Conservation (phyloP, 2,329 filamentous ascomycete genomes). For the Podosphaera aphanis region DNA sequence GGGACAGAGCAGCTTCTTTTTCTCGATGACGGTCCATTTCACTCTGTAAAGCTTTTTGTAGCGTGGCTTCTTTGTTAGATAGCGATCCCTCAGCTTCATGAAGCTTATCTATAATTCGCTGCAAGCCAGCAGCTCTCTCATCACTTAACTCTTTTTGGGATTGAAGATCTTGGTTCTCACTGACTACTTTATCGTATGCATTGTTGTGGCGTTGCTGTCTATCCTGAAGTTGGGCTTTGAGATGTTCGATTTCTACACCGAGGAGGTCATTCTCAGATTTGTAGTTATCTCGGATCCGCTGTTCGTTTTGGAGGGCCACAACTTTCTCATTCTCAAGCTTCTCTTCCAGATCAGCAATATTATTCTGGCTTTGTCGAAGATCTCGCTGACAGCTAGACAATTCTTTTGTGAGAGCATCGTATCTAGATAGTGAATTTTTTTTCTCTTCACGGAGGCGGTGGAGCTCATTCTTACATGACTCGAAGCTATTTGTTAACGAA, state of each 20-base stretch:
- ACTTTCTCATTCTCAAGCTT: conserved; percentile 22
- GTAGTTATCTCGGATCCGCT: conserved; percentile 30
- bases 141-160: conserved; percentile 42
- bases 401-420: conserved; percentile 43
- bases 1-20: conserved; percentile 44
- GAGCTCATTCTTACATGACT: conserved; percentile 34
- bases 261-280: conserved; percentile 29
- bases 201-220: conserved; percentile 48
- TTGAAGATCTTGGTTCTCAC: conserved; percentile 38
- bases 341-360: conserved; percentile 24
- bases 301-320: conserved; percentile 27
- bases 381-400: conserved; percentile 44
- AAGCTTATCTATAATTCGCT: conserved; percentile 46
- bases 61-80: conserved; percentile 40
- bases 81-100: conserved; percentile 43
- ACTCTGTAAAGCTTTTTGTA: conserved; percentile 44
- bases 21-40: conserved; percentile 48
- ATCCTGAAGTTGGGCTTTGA: conserved; percentile 38
- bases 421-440: conserved; percentile 41
- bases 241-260: conserved; percentile 25
- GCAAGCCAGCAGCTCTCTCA: conserved; percentile 41
- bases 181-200: conserved; percentile 51
- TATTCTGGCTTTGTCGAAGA: conserved; percentile 23
- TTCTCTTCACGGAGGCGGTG: conserved; percentile 39
- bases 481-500: conserved; percentile 18